Evolutionary conservation across 768 basidiomycete genomes (phyloP).

Genomic region (Filobasidium wieringae): DNA sequence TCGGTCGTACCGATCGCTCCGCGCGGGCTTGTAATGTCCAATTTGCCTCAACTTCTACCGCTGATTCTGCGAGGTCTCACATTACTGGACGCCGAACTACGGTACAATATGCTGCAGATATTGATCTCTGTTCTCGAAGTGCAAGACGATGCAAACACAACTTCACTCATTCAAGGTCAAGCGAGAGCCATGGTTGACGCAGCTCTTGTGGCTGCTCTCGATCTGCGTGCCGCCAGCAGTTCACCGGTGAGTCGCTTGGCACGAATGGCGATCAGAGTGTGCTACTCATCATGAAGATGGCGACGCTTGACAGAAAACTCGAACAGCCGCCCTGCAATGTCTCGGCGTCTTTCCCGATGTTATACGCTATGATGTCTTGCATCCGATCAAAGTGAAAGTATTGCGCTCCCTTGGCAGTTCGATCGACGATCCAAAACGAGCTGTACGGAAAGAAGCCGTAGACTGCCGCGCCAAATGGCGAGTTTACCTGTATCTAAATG

Average conservation of each 20-base stretch:
- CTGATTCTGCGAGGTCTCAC: conserved; percentile 74
- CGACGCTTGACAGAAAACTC: conserved; percentile 51
- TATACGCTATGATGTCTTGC: conserved; percentile 70
- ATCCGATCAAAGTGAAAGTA: conserved; percentile 62
- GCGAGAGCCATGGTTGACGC: conserved; percentile 56
- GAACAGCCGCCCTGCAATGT: conserved; percentile 61
- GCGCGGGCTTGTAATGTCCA: conserved; percentile 56
- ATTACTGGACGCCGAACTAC: conserved; percentile 59
- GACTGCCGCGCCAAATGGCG: conserved; percentile 51
- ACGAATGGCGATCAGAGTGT: neutral
- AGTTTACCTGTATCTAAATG: too few species aligned
- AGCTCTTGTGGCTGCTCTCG: conserved; percentile 53
- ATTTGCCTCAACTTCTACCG: conserved; percentile 77
- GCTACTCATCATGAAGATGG: neutral
- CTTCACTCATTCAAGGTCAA: conserved; percentile 50
- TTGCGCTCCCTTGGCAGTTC: conserved; percentile 60
- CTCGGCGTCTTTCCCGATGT: conserved; percentile 60
- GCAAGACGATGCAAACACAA: conserved; percentile 40
- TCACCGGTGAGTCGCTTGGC: neutral
- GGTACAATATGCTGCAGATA: conserved; percentile 67
- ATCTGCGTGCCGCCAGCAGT: neutral
- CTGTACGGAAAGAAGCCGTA: conserved; percentile 78
- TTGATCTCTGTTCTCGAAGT: conserved; percentile 56
- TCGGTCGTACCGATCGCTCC: conserved; percentile 70
- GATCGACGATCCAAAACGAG: conserved; percentile 78